Evolutionary conservation across 495 filamentous ascomycete species (phyloP), one percentile per base, ranked within the genome.

Genomic region (Sporormia fimetaria): DNA sequence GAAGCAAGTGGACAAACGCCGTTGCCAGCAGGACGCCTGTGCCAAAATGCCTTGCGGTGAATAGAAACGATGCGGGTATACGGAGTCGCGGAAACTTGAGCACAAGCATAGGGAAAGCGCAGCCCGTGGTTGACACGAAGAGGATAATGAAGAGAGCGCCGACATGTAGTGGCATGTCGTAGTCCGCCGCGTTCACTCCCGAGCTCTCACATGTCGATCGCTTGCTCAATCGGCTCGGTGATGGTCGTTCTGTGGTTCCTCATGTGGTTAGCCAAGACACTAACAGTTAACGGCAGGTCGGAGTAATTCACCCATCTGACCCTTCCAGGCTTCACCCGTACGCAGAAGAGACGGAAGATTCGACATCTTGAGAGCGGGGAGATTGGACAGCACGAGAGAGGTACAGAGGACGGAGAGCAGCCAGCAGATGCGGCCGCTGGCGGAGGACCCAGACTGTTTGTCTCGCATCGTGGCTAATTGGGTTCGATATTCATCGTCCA

Each of bases 21-120:
- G 84, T 87, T 14, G 84, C 83, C 45, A 90, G 81, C 21, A 92
- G 63, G 6, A 92, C 84, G 16, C 84, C 84, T 4, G 84, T 90
- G 25, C 84, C 84, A 49, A 92, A 87, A 61, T 88, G 81, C 36
- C 82, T 80, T 21, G 79, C 20, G 5, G 30, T 32, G 27, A 49
- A 49, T 6, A 52, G 44, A 21, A 43, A 42, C n/a, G 16, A 26
- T 7, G 15, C 21, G 3, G 42, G 42, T 21, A 45, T 32, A 11
- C 27, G 42, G 14, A 45, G 42, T 7, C 42, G 32, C 16, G 42
- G 42, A 20, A 40, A 40, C 16, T 21, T 42, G 38, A 23, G 20
- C n/a, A 33, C 27, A 21, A 42, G 26, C 8, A 33, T 42, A 7
- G 38, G 25, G 21, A 42, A 23, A n/a, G 38, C 9, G 12, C 26